These are phyloP conservation scores for Physcomitrellopsis africana DNA, from an alignment of 225 moss, liverwort and hornwort species.

Conservation along the genomic window DNA sequence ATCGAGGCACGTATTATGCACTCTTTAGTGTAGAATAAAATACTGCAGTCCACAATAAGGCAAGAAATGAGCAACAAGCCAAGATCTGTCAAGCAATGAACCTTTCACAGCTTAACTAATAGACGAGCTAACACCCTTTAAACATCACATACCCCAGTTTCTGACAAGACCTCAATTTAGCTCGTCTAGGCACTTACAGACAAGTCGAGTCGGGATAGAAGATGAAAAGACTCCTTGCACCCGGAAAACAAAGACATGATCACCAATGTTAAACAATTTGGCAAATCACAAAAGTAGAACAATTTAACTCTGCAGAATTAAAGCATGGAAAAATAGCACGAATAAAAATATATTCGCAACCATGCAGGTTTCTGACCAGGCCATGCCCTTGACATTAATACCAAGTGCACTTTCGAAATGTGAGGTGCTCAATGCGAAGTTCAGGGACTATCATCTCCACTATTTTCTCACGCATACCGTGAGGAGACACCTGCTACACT, in stretches of 20 bases:
- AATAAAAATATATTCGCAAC: background rate
- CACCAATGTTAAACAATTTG: slow-evolving; percentile 20
- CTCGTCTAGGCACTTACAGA: background rate
- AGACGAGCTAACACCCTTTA: slow-evolving; percentile 13
- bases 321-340: slow-evolving; percentile 9
- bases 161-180: slow-evolving; percentile 12
- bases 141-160: slow-evolving; percentile 20
- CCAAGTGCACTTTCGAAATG: background rate
- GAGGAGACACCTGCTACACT: background rate
- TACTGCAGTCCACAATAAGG: slow-evolving; percentile 22
- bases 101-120: slow-evolving; percentile 15
- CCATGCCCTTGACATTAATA: slow-evolving; percentile 6
- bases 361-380: slow-evolving; percentile 10
- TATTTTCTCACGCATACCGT: slow-evolving; percentile 8
- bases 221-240: slow-evolving; percentile 8
- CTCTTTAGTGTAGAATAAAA: too few relatives aligned
- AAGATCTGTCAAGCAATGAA: slow-evolving; percentile 35
- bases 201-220: slow-evolving; percentile 4
- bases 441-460: background rate
- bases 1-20: background rate
- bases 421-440: slow-evolving; percentile 18
- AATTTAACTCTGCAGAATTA: background rate
- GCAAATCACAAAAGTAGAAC: background rate
- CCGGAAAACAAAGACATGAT: slow-evolving; percentile 13
- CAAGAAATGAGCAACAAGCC: slow-evolving; percentile 36